Evolutionary conservation across 768 basidiomycete genomes (phyloP).

Genomic region (Pulveroboletus frians): DNA sequence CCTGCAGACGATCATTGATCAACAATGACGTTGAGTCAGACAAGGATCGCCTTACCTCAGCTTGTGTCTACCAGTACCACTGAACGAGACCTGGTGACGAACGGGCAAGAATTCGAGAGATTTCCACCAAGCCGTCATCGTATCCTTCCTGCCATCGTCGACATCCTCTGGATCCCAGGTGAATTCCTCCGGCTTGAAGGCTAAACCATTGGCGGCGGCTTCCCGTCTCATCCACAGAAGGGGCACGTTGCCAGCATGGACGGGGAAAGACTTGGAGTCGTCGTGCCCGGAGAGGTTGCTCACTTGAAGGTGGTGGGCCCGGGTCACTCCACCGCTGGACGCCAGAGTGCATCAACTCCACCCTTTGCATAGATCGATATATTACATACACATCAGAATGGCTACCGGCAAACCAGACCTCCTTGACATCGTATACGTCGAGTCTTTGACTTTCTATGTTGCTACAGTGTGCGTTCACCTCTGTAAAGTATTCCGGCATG

Average conservation of each 20-base stretch:
- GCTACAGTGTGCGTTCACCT: not conserved
- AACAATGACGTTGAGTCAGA: not conserved
- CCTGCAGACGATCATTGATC: not conserved
- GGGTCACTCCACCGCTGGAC: not conserved
- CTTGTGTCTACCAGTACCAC: not conserved
- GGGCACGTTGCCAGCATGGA: not conserved
- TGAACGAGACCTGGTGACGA: not conserved
- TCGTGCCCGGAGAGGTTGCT: not conserved
- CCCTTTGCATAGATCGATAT: not conserved
- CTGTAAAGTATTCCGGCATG: not conserved
- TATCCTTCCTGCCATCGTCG: not conserved
- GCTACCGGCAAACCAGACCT: not conserved
- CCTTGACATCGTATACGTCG: not conserved
- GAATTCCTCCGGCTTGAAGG: not conserved
- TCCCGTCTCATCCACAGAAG: not conserved
- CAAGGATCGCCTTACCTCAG: not conserved
- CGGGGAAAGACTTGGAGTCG: not conserved
- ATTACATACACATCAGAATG: not conserved
- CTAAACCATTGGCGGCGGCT: not conserved
- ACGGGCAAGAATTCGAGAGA: not conserved
- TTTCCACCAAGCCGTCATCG: not conserved
- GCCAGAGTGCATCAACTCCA: not conserved
- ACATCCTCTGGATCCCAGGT: not conserved
- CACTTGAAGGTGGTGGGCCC: not conserved
- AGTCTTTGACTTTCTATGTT: not conserved